Percentiles rank a stretch among this genome's conserved stretches.
Conservation (phyloP, 192 early-diverging fungal species). For the Coemansia umbellata region DNA sequence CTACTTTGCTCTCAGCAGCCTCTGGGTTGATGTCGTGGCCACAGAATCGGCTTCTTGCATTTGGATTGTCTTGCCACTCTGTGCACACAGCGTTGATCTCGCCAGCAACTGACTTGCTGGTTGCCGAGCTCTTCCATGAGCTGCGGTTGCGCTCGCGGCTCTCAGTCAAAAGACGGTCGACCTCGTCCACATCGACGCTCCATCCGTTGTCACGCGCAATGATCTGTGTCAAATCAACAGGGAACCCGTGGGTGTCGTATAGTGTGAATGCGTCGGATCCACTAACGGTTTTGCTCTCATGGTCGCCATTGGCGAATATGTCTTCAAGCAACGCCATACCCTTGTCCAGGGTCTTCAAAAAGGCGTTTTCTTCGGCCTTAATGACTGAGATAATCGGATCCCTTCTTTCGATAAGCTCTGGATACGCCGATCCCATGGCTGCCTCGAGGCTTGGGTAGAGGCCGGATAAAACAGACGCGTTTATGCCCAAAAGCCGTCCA, state of each 20-base stretch:
- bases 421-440: slow-evolving; percentile 89
- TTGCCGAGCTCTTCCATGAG: neutral
- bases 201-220: slow-evolving; percentile 95
- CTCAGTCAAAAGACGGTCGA: slow-evolving; percentile 68
- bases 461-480: slow-evolving; percentile 80
- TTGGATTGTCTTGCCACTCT: slow-evolving; percentile 68
- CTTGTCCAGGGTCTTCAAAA: slow-evolving; percentile 88
- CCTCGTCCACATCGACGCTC: slow-evolving; percentile 74
- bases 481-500: slow-evolving; percentile 82
- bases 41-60: slow-evolving; percentile 59
- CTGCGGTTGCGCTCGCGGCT: slow-evolving; percentile 66
- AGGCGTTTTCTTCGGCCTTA: slow-evolving; percentile 86
- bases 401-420: slow-evolving; percentile 73
- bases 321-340: slow-evolving; percentile 88
- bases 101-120: slow-evolving; percentile 57
- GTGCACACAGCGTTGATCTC: slow-evolving; percentile 80
- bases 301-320: slow-evolving; percentile 44
- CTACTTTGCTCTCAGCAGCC: slow-evolving; percentile 64
- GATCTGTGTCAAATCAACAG: slow-evolving; percentile 90
- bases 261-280: slow-evolving; percentile 89
- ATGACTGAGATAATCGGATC: slow-evolving; percentile 82
- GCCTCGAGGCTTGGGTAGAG: slow-evolving; percentile 86
- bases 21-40: slow-evolving; percentile 74
- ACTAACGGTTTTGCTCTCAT: slow-evolving; percentile 53
- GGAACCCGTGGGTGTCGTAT: slow-evolving; percentile 99